Conservation (phyloP, 2,329 filamentous ascomycete genomes). For the Aureobasidium uvarum region DNA sequence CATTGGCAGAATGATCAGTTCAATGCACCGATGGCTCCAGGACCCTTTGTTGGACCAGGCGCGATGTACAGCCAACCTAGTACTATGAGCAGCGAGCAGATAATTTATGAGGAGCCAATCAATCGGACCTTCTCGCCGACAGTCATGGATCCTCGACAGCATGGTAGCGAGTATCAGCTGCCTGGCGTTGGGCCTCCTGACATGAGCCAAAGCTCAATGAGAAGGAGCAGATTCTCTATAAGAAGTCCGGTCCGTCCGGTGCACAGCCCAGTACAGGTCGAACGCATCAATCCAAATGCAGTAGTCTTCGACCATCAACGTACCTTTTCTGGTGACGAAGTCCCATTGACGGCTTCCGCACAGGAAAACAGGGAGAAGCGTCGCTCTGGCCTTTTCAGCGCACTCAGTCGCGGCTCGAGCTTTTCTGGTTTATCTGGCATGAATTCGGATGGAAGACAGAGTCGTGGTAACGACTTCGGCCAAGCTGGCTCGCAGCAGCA, state of each 20-base stretch:
- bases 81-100: constrained; percentile 5
- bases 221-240: constrained; percentile 5
- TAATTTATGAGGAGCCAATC: constrained; percentile 10
- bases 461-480: neutral
- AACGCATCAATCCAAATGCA: constrained; percentile 26
- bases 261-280: neutral
- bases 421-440: constrained; percentile 25
- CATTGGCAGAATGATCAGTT: neutral
- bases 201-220: neutral
- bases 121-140: constrained; percentile 10
- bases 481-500: neutral
- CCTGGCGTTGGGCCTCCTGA: constrained; percentile 41
- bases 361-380: constrained; percentile 29
- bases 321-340: constrained; percentile 23
- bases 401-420: constrained; percentile 29
- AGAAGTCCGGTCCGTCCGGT: neutral
- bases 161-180: constrained; percentile 44
- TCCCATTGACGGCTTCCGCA: constrained; percentile 9
- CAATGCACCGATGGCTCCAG: neutral
- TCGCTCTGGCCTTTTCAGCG: constrained; percentile 32
- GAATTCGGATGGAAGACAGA: constrained; percentile 7
- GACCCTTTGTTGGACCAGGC: neutral
- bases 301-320: constrained; percentile 9
- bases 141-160: constrained; percentile 40
- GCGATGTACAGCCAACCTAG: constrained; percentile 4